Percentiles rank a stretch among this genome's conserved stretches.
phyloP scores from a whole-genome alignment of 495 filamentous ascomycete species.

The Penicillium atrosanguineum region DNA sequence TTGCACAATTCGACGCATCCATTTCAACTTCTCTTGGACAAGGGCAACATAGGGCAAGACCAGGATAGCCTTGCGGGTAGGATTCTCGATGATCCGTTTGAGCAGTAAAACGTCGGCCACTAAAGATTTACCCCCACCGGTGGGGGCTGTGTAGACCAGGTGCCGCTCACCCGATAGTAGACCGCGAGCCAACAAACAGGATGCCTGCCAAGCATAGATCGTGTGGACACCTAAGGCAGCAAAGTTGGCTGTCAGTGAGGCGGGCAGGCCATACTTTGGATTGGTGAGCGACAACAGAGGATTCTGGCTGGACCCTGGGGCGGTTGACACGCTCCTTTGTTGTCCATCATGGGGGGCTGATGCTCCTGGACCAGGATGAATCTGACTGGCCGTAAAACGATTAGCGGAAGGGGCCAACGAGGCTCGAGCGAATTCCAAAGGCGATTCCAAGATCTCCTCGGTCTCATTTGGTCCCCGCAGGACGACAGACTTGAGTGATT shows the following conservation, averaged over 20 bases:
- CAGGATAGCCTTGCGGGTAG: slow-evolving; percentile 66
- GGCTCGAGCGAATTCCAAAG: slow-evolving; percentile 24
- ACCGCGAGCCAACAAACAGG: slow-evolving; percentile 67
- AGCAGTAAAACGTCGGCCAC: slow-evolving; percentile 76
- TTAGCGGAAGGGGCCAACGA: slow-evolving; percentile 23
- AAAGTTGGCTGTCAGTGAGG: slow-evolving; percentile 62
- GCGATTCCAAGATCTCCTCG: slow-evolving; percentile 20
- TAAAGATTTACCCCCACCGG: slow-evolving; percentile 78
- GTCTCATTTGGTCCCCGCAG: slow-evolving; percentile 8
- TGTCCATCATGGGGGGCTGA: slow-evolving; percentile 45
- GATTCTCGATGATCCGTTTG: slow-evolving; percentile 64
- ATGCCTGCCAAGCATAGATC: slow-evolving; percentile 85
- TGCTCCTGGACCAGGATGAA: slow-evolving; percentile 27
- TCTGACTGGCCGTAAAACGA: slow-evolving; percentile 40
- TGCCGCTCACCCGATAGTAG: slow-evolving; percentile 65
- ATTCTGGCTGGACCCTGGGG: slow-evolving; percentile 53
- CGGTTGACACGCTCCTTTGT: slow-evolving; percentile 36
- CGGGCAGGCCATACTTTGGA: slow-evolving; percentile 62
- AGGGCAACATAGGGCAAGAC: slow-evolving; percentile 82
- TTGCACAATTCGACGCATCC: slow-evolving; percentile 67
- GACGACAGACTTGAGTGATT: background rate
- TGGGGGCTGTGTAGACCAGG: slow-evolving; percentile 81
- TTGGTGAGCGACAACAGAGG: slow-evolving; percentile 62
- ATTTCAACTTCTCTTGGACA: slow-evolving; percentile 79
- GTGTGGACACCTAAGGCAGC: slow-evolving; percentile 58